Evolutionary conservation across 495 filamentous ascomycete genomes (phyloP), one percentile per base, ranked within the genome.

Genomic region (Penicillium salamii): DNA sequence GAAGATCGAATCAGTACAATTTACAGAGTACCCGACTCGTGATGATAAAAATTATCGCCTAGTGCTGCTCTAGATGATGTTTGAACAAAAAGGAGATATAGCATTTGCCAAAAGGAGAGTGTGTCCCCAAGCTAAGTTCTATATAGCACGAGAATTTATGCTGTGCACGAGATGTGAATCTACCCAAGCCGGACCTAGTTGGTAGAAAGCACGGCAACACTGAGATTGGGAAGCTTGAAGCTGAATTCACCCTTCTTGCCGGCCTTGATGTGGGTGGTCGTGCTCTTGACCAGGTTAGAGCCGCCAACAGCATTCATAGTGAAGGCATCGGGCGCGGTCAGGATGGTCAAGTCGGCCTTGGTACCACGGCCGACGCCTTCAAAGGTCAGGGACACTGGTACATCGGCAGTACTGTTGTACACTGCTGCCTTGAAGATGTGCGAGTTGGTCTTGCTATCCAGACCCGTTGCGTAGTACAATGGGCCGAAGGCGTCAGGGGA

Each of bases 371-470:
- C 48, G 11, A 82, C 53, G 5, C 79, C 79, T 12, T 78, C 78
- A 43, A 88, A 87, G 4, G 61, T 60, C 13, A 87, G 50, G 4
- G 65, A 67, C 13, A 88, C 69, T 0, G 77, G 58, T 0, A 77
- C 67, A 17, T 66, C 53, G 3, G 43, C 67, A 3, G 83, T 81
- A 44, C 74, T 71, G 66, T 89, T 88, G 66, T 88, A 89, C 1
- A 85, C 78, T 24, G 83, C 83, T 9, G 73, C 74, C 57, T 89
- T 89, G 65, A 85, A 78, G 42, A 78, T 68, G 49, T 75, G 65
- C 13, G 67, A 68, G 26, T 58, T 47, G 17, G 57, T 66, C 26
- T 55, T 40, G 43, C 52, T 66, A 49, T 72, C 53, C 8, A 62
- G 52, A 14, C 65, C 63, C 6, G 70, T 61, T 13, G 57, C 72